Base-by-base conservation (phyloP, 116 monocot species). In the Iris pallida region DNA sequence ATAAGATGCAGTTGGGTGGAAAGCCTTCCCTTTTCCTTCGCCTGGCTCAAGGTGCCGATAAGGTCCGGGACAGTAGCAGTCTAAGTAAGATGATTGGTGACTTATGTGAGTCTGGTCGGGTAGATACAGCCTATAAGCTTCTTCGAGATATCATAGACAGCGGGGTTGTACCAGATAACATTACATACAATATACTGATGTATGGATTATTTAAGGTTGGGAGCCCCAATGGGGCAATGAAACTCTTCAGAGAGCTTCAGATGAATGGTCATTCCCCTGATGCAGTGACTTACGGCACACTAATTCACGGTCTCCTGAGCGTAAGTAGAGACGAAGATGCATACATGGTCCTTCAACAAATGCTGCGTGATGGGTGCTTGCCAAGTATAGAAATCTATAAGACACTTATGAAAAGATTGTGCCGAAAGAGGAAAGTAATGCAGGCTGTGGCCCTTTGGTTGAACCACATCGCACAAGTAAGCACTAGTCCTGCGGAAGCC, bases 71-170 rank as follows among this genome's bases (percentile, higher is more conserved):
- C 41, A 58, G 48, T 19, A 46, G 14, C 14, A 64, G 74, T 73
- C 77, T 97, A 4, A 72, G 57, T 47, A 75, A 71, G 43, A 20
- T 63, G 65, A 63, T 92, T 8, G 74, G 79, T 14, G 61, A 74
- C 7, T 63, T 87, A 54, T 92, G 92, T 63, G 68, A 87, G 49
- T 63, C 83, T 20, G 92, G 90, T 12, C 72, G 70, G 40, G 66
- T 91, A 15, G 71, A 78, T 8, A 85, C 85, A 56, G 90, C 92
- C 3, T 97, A 97, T 74, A 90, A 85, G 73, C 79, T 92, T 75
- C 79, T 97, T 13, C 74, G 68, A 20, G 82, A 74, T 30, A 79
- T 97, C 41, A 77, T 83, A 14, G 75, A 82, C 10, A 80, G 73
- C 20, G 90, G 87, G 6, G 86, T 91, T 20, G 70, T 76, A 1